Base-by-base conservation (phyloP, 257 asterid genomes). In the Solanum pimpinellifolium region DNA sequence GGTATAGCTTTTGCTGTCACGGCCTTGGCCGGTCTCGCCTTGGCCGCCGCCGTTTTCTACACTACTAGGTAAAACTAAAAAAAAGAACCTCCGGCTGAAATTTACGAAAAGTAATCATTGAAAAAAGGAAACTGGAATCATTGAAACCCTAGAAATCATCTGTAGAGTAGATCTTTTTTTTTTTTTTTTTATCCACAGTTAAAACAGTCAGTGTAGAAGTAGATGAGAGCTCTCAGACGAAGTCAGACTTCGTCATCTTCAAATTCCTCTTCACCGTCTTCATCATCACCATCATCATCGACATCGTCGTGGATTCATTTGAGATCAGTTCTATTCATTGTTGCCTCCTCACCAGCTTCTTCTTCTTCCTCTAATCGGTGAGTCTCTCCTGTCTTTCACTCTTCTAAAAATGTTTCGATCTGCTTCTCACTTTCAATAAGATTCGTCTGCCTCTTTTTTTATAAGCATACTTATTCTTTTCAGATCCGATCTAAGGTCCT, bases 151-250 rank as follows among this genome's bases (percentile, higher is more conserved):
- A 93, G 94, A 83, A 80, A 86, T 86, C 74, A 86, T 86, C 74
- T 66, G 56, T 84, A 77, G 88, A 75, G n/a, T 86, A 72, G 88
- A 29, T 85, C 35, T 70, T 69, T 20, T 11, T 86, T n/a, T 35
- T 47, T 33, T 33, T 33, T 33, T n/a, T 13, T n/a, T 3, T 88
- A 8, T 14, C 21, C 68, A 83, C 89, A 78, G 89, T 88, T 42
- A 87, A 69, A 85, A 87, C 62, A 77, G 85, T 59, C 49, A 42
- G 42, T 88, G 72, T 78, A 83, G 90, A 20, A 81, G 89, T 95
- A 94, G 98, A 96, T 96, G 99, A 95, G 89, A 95, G 98, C 98
- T 91, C 95, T 96, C 49, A 94, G 88, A 91, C 96, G 98, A 90
- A 92, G 95, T 90, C 98, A 95, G 92, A 93, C 96, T 90, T 96